phyloP scores from a whole-genome alignment of 805 yeast genomes.

The Saturnispora zaruensis region DNA sequence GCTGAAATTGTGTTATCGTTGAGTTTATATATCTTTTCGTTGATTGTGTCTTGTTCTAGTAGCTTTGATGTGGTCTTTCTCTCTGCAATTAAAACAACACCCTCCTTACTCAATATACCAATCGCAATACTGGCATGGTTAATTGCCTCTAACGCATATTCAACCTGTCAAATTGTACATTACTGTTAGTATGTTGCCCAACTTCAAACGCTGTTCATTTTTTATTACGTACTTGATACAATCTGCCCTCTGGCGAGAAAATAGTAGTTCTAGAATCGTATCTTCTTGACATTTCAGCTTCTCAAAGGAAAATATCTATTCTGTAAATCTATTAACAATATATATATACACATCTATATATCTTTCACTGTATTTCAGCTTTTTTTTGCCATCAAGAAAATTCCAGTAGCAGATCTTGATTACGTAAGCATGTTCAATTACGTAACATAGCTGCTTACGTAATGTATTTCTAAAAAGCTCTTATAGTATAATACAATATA shows the following conservation, averaged over 20 bases:
- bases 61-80: slow-evolving; percentile 88
- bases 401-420: no score
- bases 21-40: slow-evolving; percentile 84
- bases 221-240: slow-evolving; percentile 67
- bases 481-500: not conserved
- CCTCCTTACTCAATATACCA: slow-evolving; percentile 69
- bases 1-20: slow-evolving; percentile 71
- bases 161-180: slow-evolving; percentile 42
- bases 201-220: no score
- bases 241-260: slow-evolving; percentile 97
- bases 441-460: not conserved
- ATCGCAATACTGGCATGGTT: slow-evolving; percentile 78
- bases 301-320: not conserved
- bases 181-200: slow-evolving; percentile 4
- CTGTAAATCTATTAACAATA: not conserved
- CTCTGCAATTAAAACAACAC: slow-evolving; percentile 95
- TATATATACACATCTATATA: no score
- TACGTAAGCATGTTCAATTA: no score
- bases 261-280: slow-evolving; percentile 98
- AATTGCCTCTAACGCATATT: slow-evolving; percentile 84
- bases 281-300: slow-evolving; percentile 67
- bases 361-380: not conserved
- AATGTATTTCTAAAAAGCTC: not conserved
- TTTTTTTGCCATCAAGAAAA: slow-evolving; percentile 1
- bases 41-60: slow-evolving; percentile 86